Evolutionary conservation across 805 yeast genomes (phyloP), one percentile per base, ranked within the genome.

Genomic region (Pichia paraexigua): DNA sequence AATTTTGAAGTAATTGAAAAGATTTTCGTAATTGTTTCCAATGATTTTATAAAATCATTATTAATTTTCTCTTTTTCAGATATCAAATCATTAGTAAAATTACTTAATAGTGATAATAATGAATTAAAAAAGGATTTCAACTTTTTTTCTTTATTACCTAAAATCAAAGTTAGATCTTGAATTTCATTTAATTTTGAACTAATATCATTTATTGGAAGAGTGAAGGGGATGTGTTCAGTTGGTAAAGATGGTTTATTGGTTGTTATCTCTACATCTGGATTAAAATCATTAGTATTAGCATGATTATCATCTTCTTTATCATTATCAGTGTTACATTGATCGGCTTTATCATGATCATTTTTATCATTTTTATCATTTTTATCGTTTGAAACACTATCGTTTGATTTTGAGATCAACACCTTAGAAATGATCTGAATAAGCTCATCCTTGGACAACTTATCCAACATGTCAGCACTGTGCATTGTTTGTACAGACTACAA

Each of bases 21-120:
- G 12, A 66, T 58, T 47, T 59, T 60, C 2, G 62, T 41, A 3
- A 63, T 58, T 6, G 68, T 56, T 30, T 63, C 65, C 37, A 66
- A 47, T 2, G 65, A 61, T 22, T 58, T 56, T 2, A 52, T 35
- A 44, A 63, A 63, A n/a, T 62, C 59, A 9, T 32, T 49, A 30
- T 58, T 61, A 40, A 64, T 35, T 10, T 32, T 50, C 7, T 53
- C 28, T 46, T 60, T 57, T 25, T 55, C 56, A 3, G 27, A 5
- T 12, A 24, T 27, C n/a, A 54, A 21, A 39, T 52, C 50, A 18
- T 17, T 20, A 2, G 21, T 20, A 39, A 45, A 49, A 10, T 44
- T 42, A 28, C 48, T 45, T 11, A 49, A 17, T 5, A 40, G 27
- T 11, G 43, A 32, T 1, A 32, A 25, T 17, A 56, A 25, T 5